A percentile compares a stretch with the other conserved stretches of the same genome.
These are phyloP conservation scores for Calycina herbarum DNA, from an alignment of 2,329 filamentous ascomycete genomes.

Conservation along the genomic window DNA sequence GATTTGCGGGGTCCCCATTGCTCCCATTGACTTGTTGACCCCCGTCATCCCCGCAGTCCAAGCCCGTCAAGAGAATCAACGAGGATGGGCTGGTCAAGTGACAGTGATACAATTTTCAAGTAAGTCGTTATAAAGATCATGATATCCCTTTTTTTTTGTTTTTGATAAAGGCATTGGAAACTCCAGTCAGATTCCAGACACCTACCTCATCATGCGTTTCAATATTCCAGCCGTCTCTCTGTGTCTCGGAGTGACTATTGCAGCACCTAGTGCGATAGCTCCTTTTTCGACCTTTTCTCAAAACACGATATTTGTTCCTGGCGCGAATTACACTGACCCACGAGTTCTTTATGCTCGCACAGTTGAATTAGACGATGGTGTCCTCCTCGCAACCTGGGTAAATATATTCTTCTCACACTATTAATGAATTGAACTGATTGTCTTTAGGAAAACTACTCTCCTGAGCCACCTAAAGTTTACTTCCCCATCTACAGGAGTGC, in stretches of 20 bases:
- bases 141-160: neutral
- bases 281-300: constrained; percentile 34
- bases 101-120: neutral
- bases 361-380: constrained; percentile 39
- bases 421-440: neutral
- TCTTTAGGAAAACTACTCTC: constrained; percentile 51
- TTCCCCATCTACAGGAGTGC: constrained; percentile 53
- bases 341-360: constrained; percentile 39
- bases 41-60: neutral
- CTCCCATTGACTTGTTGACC: neutral
- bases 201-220: constrained; percentile 27
- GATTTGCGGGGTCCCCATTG: constrained; percentile 18
- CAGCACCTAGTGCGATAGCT: constrained; percentile 16
- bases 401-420: neutral
- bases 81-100: neutral
- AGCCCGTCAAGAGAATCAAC: neutral
- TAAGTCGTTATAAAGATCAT: neutral
- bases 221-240: constrained; percentile 22
- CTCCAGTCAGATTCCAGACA: neutral
- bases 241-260: constrained; percentile 23
- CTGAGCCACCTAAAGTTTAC: constrained; percentile 49
- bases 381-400: constrained; percentile 51
- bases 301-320: constrained; percentile 34
- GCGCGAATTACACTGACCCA: constrained; percentile 34
- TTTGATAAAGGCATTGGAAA: neutral